Conservation (phyloP, 2,329 filamentous ascomycete genomes). For the Curvularia sp. region DNA sequence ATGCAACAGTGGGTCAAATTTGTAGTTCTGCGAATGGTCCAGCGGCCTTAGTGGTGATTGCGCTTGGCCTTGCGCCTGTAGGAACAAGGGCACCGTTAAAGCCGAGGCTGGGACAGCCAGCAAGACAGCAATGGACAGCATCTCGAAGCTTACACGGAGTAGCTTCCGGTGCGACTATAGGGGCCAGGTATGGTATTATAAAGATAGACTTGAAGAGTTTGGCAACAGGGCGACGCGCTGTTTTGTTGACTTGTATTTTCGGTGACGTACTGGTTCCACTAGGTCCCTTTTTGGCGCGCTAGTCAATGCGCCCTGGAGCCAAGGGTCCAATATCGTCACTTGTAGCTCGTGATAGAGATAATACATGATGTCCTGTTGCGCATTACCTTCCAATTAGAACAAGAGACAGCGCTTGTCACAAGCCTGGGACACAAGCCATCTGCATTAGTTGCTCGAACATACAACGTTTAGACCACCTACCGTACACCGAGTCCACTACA, state of each 20-base stretch:
- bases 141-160: neutral
- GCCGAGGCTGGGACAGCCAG: slow-evolving; percentile 31
- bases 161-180: neutral
- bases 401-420: neutral
- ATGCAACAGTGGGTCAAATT: slow-evolving; percentile 58
- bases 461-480: neutral
- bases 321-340: slow-evolving; percentile 11
- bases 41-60: slow-evolving; percentile 29
- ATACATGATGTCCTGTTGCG: no score
- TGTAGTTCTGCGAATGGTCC: slow-evolving; percentile 46
- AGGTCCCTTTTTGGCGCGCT: slow-evolving; percentile 6
- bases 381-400: no score
- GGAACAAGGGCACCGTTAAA: slow-evolving; percentile 23
- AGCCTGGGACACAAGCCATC: neutral
- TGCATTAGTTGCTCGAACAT: neutral
- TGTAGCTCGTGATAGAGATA: neutral
- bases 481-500: neutral
- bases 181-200: slow-evolving; percentile 1
- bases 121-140: slow-evolving; percentile 27
- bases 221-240: slow-evolving; percentile 7
- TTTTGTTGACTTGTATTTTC: slow-evolving; percentile 15
- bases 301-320: slow-evolving; percentile 8
- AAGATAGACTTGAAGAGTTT: neutral
- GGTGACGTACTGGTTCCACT: slow-evolving; percentile 14
- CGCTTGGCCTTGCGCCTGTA: slow-evolving; percentile 10